Base-by-base conservation (phyloP, 768 basidiomycete genomes). In the Boletus sp. region DNA sequence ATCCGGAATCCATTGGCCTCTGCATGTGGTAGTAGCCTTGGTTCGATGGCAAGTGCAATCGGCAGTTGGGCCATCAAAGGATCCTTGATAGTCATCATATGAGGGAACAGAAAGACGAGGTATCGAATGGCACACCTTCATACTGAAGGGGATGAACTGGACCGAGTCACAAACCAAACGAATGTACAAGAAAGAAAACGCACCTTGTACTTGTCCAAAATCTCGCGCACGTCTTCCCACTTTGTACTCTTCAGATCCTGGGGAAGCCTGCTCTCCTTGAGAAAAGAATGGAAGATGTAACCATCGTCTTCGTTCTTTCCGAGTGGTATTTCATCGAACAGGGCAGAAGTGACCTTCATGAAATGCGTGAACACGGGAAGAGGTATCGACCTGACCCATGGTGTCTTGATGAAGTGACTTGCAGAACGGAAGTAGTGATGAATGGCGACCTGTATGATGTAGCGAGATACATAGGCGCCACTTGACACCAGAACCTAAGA, bases 291-390 rank as follows among this genome's bases (percentile, higher is more conserved):
- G 62, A 90, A 87, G 33, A 85, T 71, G 33, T 78, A 75, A 1
- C 88, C 87, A 58, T 91, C 89, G 64, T 90, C 88, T 61, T 89
- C 87, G 44, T 79, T 81, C 77, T 89, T 90, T 57, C 77, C 81
- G 29, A 77, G 72, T 21, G 88, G 85, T 58, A 90, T 83, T 49
- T 86, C 78, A 35, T 83, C 85, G 58, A 84, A 87, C 58, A 72
- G 75, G 44, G 77, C 73, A 34, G 81, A 76, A 10, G 84, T 83
- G 27, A 84, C 69, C 47, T 76, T 75, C 66, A 88, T 71, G 61
- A 91, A 84, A 65, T 90, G 77, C 1, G 75, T 73, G 60, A 88
- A 88, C 47, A 84, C 80, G 17, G 76, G 64, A 33, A 87, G 71
- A 7, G 82, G 74, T 46, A 90, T 75, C 27, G 77, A 79, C 62